Base-by-base conservation (phyloP, 768 basidiomycete genomes). In the Russula sp. region DNA sequence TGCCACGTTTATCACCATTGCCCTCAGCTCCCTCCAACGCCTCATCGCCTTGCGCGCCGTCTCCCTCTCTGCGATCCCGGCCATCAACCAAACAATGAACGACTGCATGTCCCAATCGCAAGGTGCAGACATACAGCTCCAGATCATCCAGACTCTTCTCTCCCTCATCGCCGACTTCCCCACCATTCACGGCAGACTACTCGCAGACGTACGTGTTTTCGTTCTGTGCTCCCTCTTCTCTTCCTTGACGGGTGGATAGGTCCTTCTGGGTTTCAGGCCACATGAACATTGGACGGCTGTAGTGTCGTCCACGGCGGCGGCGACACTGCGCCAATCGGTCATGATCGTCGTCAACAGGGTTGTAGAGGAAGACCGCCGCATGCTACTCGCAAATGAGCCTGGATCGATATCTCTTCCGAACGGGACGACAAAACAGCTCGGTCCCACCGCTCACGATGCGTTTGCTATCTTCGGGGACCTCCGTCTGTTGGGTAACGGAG, bases 211-310 rank as follows among this genome's bases (percentile, higher is more conserved):
- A 75, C 62, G 87, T 80, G 30, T 4, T 20, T n/a, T 32, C 11
- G 22, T 54, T 24, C 46, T 13, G 24, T 40, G 6, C 16, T 2
- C 28, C 5, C 3, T 30, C 28, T 30, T 30, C 28, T 53, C 3
- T 46, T 9, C 16, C 16, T 38, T 44, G 30, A 32, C 40, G 1
- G 34, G 26, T n/a, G 4, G 16, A 38, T 5, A 2, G 2, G 28
- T 30, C 28, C 28, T 30, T 30, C 5, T 30, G 28, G 2, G 2
- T 30, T 30, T 30, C 82, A 93, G 87, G 73, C 78, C 98, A 26
- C 94, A 98, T 74, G 97, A 98, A 63, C 95, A 92, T 1, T 86
- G 92, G 67, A 97, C 96, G 26, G 90, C 93, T 0, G 95, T 98
- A 24, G 96, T 99, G 8, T 96, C 94, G 2, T 95, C 92, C 0